These are phyloP conservation scores for Aspergillus japonicus DNA, from an alignment of 2,329 filamentous ascomycete species.

Conservation along the genomic window DNA sequence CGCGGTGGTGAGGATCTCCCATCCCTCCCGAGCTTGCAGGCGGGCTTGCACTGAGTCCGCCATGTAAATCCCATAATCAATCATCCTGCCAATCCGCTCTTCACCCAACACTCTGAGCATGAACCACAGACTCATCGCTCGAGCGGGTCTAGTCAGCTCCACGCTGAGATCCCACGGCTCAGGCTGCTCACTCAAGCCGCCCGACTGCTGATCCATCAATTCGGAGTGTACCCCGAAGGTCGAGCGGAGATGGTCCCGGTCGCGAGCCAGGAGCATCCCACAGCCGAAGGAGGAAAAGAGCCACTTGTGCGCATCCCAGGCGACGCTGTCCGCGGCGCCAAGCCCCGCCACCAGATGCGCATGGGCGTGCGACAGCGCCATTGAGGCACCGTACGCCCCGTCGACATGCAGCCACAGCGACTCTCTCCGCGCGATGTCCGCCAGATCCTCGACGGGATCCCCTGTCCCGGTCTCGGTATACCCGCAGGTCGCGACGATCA, in stretches of 20 bases:
- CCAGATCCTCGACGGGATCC: slow-evolving; percentile 19
- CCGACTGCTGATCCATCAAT: slow-evolving; percentile 7
- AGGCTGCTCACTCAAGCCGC: slow-evolving; percentile 7
- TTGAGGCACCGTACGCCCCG: slow-evolving; percentile 23
- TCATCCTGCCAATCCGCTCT: slow-evolving; percentile 19
- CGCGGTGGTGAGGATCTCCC: slow-evolving; percentile 9
- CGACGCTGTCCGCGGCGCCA: slow-evolving; percentile 20
- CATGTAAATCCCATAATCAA: slow-evolving; percentile 17
- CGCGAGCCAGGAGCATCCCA: slow-evolving; percentile 21
- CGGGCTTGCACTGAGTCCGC: not conserved
- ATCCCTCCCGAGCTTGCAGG: not conserved
- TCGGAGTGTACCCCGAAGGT: slow-evolving; percentile 19
- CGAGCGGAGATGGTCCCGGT: slow-evolving; percentile 7
- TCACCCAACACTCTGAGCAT: slow-evolving; percentile 18
- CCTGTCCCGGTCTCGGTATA: slow-evolving; percentile 21
- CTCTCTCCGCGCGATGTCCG: slow-evolving; percentile 10
- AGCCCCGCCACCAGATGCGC: slow-evolving; percentile 13
- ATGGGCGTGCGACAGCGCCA: slow-evolving; percentile 14
- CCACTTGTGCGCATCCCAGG: slow-evolving; percentile 30
- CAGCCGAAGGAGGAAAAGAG: slow-evolving; percentile 28
- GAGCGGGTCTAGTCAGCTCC: slow-evolving; percentile 23
- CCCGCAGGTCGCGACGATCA: slow-evolving; percentile 21
- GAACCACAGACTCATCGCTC: slow-evolving; percentile 25
- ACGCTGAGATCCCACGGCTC: slow-evolving; percentile 20
- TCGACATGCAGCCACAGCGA: slow-evolving; percentile 27